Percentiles rank a stretch among this genome's conserved stretches.
Conservation (phyloP, 495 filamentous ascomycete species). For the Bathelium albidoporum region DNA sequence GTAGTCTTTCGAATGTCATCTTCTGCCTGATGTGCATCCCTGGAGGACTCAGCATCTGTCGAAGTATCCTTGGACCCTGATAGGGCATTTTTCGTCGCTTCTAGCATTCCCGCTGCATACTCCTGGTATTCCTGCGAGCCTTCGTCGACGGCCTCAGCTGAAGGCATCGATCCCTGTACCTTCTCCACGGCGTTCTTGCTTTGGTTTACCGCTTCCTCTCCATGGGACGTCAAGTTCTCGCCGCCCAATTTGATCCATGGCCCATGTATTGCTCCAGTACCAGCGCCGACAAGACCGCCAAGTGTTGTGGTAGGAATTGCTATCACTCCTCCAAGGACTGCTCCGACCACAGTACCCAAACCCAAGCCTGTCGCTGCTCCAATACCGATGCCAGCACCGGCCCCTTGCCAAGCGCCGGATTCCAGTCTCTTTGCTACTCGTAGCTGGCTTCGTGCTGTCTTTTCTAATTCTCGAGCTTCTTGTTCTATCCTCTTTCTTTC, state of each 20-base stretch:
- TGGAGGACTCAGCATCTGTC: too few species aligned
- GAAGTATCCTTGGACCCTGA: too few species aligned
- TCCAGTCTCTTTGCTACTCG: constrained; percentile 12
- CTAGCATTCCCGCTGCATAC: too few species aligned
- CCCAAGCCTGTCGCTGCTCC: constrained; percentile 18
- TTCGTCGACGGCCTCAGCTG: too few species aligned
- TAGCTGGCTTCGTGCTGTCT: constrained; percentile 15
- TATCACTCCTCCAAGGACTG: constrained; percentile 13
- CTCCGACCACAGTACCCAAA: constrained; percentile 16
- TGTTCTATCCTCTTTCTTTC: constrained; percentile 15
- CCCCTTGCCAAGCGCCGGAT: constrained; percentile 18
- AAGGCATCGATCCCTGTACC: too few species aligned
- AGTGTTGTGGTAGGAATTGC: constrained; percentile 14
- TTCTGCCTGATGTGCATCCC: too few species aligned
- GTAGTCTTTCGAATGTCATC: too few species aligned
- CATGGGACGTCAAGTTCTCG: constrained; percentile 2
- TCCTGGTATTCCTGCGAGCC: too few species aligned
- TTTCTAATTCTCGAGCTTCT: constrained; percentile 17
- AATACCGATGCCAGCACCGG: constrained; percentile 15
- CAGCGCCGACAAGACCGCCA: constrained; percentile 16
- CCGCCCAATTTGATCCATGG: constrained; percentile 16
- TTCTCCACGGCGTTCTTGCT: neutral
- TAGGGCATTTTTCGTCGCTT: too few species aligned
- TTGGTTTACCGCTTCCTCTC: neutral
- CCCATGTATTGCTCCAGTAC: constrained; percentile 16